Base-by-base conservation (phyloP, 2,329 filamentous ascomycete species). In the Bimuria novae-zelandiae region DNA sequence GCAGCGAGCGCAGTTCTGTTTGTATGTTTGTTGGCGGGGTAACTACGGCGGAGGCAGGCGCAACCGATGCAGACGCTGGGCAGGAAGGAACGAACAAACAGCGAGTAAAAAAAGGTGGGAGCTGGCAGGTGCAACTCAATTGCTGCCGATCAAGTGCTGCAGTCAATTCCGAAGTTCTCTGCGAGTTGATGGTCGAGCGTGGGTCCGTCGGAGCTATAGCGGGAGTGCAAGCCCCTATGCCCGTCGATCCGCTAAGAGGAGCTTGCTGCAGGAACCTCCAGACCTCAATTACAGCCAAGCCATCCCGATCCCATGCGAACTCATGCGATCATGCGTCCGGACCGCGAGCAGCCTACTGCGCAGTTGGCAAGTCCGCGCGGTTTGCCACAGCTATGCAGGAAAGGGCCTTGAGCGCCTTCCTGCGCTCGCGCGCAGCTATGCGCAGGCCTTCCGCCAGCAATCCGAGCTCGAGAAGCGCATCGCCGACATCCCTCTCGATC, bases 401-500 rank as follows among this genome's bases (percentile, higher is more conserved):
- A n/a, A n/a, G n/a, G n/a, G 48, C 61, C 65, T 64, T 68, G 69
- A 72, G 49, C 60, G 54, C 47, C 68, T 74, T 39, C 61, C 61
- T 42, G 49, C 59, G 25, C 55, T 69, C 47, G 41, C 64, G 52
- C 52, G 60, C 30, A 62, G 58, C 44, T 69, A 69, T 56, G 77
- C 77, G 27, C 67, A 71, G 48, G 66, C 72, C 8, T 65, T 68
- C 57, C 75, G 75, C 55, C 59, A 72, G 16, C 73, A 73, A 54
- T 70, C 79, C n/a, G 80, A 82, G 21, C 78, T 88, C 19, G 85
- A 88, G 70, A 76, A 78, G 52, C 79, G 85, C 60, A 92, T 93
- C 55, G 80, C 85, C 14, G 85, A 84, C 5, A 92, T 93, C 49
- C 89, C 89, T 2, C 88, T 92, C 65, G 85, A 89, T 52, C 84